Conservation (phyloP, 257 asterid genomes). For the Solanum infundibuliforme region DNA sequence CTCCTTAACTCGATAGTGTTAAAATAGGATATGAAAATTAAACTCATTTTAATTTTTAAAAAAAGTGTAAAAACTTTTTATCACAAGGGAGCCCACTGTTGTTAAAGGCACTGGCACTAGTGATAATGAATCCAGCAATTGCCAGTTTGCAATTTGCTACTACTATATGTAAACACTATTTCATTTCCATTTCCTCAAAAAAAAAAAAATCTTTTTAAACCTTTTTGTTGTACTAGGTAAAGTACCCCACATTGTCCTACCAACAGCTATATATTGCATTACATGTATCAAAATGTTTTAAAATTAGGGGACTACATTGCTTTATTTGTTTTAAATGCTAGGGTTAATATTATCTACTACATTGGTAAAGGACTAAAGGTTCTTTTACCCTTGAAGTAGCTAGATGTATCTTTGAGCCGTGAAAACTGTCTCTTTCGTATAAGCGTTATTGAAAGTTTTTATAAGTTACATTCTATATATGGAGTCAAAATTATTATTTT, state of each 20-base stretch:
- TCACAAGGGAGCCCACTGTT: slow-evolving; percentile 51
- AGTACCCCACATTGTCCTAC: slow-evolving; percentile 24
- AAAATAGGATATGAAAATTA: background rate
- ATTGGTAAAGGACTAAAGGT: background rate
- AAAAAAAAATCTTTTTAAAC: background rate
- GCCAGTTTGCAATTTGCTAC: slow-evolving; percentile 44
- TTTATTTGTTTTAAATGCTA: background rate
- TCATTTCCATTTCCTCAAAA: slow-evolving; percentile 6
- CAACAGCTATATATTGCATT: slow-evolving; percentile 2
- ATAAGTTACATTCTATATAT: background rate
- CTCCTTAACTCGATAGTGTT: background rate
- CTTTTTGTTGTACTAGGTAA: slow-evolving; percentile 31
- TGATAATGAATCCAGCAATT: slow-evolving; percentile 73
- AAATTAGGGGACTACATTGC: background rate
- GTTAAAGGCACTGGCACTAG: slow-evolving; percentile 19
- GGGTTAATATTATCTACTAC: background rate
- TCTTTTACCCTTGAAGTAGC: background rate
- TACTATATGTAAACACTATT: background rate
- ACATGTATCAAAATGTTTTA: background rate
- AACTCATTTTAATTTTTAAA: background rate
- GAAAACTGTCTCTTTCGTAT: background rate
- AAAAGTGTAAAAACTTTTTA: slow-evolving; percentile 13
- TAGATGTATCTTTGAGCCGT: background rate
- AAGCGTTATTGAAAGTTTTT: background rate
- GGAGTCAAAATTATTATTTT: background rate